phyloP scores from a whole-genome alignment of 2,329 filamentous ascomycete genomes.

The Kalaharituber pfeilii region DNA sequence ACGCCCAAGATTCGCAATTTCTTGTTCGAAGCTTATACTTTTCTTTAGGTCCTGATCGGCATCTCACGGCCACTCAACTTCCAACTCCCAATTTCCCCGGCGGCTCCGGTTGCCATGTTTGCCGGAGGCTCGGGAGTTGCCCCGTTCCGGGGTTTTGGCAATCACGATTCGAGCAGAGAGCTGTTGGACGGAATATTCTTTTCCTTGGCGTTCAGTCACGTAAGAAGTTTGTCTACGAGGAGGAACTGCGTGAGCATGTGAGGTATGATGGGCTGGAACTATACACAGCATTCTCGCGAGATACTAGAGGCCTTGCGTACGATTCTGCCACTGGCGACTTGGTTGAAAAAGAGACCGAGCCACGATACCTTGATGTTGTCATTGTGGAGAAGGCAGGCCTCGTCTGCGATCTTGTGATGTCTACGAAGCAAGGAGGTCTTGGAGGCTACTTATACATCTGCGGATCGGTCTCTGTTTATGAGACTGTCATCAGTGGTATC shows the following conservation, averaged over 20 bases:
- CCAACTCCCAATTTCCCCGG: conserved; percentile 35
- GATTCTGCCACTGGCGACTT: conserved; percentile 30
- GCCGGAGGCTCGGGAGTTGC: conserved; percentile 39
- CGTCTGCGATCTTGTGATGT: conserved; percentile 40
- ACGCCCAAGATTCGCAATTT: too few species aligned
- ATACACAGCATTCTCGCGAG: conserved; percentile 37
- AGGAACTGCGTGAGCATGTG: conserved; percentile 33
- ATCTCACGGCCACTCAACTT: conserved; percentile 37
- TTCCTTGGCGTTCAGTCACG: conserved; percentile 38
- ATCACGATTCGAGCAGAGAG: conserved; percentile 28
- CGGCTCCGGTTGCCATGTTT: conserved; percentile 37
- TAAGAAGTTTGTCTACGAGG: conserved; percentile 36
- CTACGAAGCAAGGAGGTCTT: conserved; percentile 37
- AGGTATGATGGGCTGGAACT: conserved; percentile 36
- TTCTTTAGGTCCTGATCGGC: conserved; percentile 32
- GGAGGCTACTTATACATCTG: conserved; percentile 36
- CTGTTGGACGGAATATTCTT: conserved; percentile 33
- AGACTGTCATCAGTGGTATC: conserved; percentile 40
- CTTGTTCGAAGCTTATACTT: neutral
- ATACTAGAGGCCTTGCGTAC: conserved; percentile 33
- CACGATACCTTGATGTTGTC: conserved; percentile 37
- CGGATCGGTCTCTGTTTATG: conserved; percentile 34
- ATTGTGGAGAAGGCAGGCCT: conserved; percentile 36
- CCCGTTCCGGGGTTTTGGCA: conserved; percentile 39
- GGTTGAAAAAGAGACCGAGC: conserved; percentile 33